Conservation (phyloP, 257 asterid genomes). For the Solanum gracilifrons region DNA sequence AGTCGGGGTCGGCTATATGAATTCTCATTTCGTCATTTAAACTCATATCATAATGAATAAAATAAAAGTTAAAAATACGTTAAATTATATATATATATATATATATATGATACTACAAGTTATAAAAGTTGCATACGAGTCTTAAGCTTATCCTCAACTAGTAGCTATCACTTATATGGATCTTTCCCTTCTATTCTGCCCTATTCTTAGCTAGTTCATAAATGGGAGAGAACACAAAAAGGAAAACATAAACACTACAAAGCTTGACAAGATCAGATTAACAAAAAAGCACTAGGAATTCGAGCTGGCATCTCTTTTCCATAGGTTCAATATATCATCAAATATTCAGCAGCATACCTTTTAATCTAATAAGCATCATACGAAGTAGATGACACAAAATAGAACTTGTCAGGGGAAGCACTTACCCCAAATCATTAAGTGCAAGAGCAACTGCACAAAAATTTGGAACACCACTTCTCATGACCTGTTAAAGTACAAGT, state of each 20-base stretch:
- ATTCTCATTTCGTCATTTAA: not conserved
- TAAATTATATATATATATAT: not conserved
- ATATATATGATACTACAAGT: not conserved
- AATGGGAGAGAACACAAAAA: not conserved
- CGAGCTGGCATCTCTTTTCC: not conserved
- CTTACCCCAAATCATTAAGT: conserved; percentile 84
- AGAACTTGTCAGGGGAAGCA: not conserved
- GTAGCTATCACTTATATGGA: not conserved
- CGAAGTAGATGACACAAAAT: not conserved
- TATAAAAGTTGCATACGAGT: not conserved
- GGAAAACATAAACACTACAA: not conserved
- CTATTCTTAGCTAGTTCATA: not conserved
- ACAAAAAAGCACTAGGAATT: not conserved
- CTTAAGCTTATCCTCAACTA: not conserved
- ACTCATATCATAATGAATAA: not conserved
- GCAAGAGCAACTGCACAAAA: conserved; percentile 98
- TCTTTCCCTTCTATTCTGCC: not conserved
- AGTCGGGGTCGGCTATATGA: not conserved
- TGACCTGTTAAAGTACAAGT: conserved; percentile 49
- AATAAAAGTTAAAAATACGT: not conserved
- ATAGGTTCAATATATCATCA: not conserved
- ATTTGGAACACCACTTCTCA: conserved; percentile 91
- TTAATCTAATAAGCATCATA: not conserved
- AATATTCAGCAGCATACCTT: not conserved
- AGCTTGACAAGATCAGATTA: not conserved